Base-by-base conservation (phyloP, 2,329 filamentous ascomycete genomes). In the Nannizzia gypsea region DNA sequence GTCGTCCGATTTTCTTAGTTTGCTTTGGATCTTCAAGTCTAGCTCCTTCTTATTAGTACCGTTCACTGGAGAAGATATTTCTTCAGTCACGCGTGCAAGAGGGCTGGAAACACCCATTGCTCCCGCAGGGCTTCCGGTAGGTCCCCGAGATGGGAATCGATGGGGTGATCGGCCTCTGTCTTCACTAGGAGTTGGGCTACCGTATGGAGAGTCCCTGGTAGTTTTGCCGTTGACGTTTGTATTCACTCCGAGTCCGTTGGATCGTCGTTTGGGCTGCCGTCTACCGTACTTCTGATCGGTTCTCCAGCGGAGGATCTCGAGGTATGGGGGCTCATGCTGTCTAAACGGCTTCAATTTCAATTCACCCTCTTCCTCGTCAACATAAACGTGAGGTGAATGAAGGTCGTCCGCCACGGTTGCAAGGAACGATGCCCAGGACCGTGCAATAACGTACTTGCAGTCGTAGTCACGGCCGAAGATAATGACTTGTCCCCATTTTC, bases 401-500 rank as follows among this genome's bases (percentile, higher is more conserved):
- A 99, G 78, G 69, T 99, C 93, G 69, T 99, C 93, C 31, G 93
- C 90, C 5, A 96, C 83, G 34, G 85, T 83, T 57, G 90, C 90
- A 20, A 99, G 76, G 70, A 99, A 91, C 8, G 87, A 82, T 15
- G 85, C 83, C 93, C 93, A 99, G 0, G 92, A 97, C 63, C 89
- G 85, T 31, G 93, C 89, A 60, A 99, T 82, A 5, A 99, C 93
- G 70, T 96, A 99, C 77, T 99, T 99, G 74, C 89, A 96, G 71
- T 99, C 93, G 74, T 96, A 99, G 76, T 99, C 93, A 62, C 93
- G 89, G 57, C 93, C 93, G 72, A 95, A 96, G 63, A 99, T 81
- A 68, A 99, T 96, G 65, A 99, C 84, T 72, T 99, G 93, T 59
- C 93, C 93, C 92, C 93, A 99, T 71, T 86, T 88, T 42, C 93